phyloP scores from a whole-genome alignment of 2,329 filamentous ascomycete species.

The Colletotrichum sp. region DNA sequence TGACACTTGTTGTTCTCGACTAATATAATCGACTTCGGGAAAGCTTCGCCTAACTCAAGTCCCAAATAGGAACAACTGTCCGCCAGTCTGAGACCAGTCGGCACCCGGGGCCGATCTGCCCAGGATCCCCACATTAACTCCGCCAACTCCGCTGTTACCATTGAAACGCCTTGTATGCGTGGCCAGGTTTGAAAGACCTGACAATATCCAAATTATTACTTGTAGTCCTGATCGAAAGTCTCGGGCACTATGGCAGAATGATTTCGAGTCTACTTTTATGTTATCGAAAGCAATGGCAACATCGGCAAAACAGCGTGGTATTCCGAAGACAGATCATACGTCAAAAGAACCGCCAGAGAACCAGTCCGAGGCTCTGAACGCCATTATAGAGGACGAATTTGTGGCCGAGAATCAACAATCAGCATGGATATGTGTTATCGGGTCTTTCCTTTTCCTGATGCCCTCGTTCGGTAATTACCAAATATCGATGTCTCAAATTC shows the following conservation, averaged over 20 bases:
- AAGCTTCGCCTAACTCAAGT: not conserved
- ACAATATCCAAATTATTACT: not conserved
- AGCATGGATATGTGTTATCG: slow-evolving; percentile 1
- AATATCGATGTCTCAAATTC: not conserved
- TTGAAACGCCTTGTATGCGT: not conserved
- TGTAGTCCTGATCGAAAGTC: not conserved
- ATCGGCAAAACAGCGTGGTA: not conserved
- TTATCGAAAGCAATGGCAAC: not conserved
- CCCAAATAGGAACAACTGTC: not conserved
- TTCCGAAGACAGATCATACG: not conserved
- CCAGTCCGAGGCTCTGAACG: not conserved
- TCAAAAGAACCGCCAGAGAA: not conserved
- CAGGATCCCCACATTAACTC: not conserved
- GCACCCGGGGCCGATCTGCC: not conserved
- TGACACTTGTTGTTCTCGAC: not conserved
- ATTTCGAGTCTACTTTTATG: not conserved
- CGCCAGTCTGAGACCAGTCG: not conserved
- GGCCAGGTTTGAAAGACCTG: not conserved
- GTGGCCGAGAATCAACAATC: not conserved
- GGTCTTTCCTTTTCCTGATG: not conserved
- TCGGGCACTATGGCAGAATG: not conserved
- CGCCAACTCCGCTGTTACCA: not conserved
- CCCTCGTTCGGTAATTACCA: slow-evolving; percentile 4
- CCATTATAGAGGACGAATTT: not conserved
- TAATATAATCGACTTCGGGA: not conserved